phyloP scores from a whole-genome alignment of 129 eudicot species.

The Dittrichia graveolens region DNA sequence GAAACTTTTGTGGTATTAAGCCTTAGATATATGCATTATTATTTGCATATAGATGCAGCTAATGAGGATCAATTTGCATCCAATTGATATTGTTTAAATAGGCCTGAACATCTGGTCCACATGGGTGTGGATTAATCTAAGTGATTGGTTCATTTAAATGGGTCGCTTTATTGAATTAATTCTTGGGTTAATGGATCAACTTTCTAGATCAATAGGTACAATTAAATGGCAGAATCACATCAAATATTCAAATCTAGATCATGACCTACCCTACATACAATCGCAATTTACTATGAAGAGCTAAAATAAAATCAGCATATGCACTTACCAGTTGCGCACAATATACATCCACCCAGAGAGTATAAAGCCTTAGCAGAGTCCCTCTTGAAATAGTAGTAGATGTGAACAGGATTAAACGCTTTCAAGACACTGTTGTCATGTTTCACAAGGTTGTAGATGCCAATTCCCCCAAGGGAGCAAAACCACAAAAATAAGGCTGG shows the following conservation, averaged over 20 bases:
- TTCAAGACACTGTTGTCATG: conserved; percentile 73
- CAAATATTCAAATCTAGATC: not conserved
- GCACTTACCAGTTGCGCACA: conserved; percentile 86
- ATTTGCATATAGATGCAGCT: not conserved
- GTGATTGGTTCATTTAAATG: not conserved
- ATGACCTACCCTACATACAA: not conserved
- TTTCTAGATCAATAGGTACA: not conserved
- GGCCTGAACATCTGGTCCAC: not conserved
- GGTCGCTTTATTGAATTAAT: not conserved
- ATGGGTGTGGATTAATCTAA: not conserved
- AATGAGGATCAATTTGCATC: not conserved
- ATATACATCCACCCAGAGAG: conserved; percentile 90
- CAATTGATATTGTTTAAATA: not conserved
- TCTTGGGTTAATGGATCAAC: not conserved
- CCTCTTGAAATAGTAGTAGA: conserved; percentile 86
- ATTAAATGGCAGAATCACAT: not conserved
- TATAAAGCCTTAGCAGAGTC: conserved; percentile 84
- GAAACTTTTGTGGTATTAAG: not conserved
- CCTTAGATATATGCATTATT: not conserved
- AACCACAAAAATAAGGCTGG: conserved; percentile 93
- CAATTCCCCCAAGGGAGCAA: conserved; percentile 86
- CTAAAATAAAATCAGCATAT: conserved; percentile 8
- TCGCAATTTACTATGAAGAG: not conserved
- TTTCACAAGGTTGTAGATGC: conserved; percentile 83
- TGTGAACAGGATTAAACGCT: conserved; percentile 90